These are phyloP conservation scores for Antitrichia curtipendula DNA, from an alignment of 225 moss, liverwort and hornwort genomes.

Conservation along the genomic window DNA sequence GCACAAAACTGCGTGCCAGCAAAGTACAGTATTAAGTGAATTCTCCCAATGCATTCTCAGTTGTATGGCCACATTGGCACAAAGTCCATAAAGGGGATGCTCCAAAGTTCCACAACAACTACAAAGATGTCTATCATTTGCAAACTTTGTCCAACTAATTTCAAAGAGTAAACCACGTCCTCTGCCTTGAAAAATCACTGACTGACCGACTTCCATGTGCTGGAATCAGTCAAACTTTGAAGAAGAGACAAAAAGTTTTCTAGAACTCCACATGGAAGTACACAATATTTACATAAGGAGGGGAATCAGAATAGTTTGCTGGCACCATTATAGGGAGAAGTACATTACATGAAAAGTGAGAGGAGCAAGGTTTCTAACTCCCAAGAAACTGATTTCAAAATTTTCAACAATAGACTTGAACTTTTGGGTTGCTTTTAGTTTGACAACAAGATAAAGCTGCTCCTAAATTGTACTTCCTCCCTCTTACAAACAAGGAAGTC, in stretches of 20 bases:
- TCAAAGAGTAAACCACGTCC: not conserved
- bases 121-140: not conserved
- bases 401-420: not conserved
- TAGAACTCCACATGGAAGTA: not conserved
- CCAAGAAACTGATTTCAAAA: not conserved
- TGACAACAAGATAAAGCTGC: not conserved
- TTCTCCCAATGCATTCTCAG: not conserved
- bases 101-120: not conserved
- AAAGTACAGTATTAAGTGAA: not conserved
- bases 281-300: not conserved
- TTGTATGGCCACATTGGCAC: not conserved
- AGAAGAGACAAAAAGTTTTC: not conserved
- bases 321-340: not conserved
- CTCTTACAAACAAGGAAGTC: not conserved
- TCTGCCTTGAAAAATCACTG: not conserved
- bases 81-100: no score
- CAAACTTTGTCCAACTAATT: not conserved
- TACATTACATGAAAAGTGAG: not conserved
- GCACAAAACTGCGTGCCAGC: no score
- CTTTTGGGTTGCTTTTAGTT: not conserved
- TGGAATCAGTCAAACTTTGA: not conserved
- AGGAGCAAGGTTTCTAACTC: not conserved
- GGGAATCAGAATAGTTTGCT: not conserved
- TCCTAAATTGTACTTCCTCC: not conserved
- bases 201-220: not conserved